A percentile compares a stretch with the other conserved stretches of the same genome.
Conservation (phyloP, 345 rosid genomes). For the Melaleuca alternifolia region DNA sequence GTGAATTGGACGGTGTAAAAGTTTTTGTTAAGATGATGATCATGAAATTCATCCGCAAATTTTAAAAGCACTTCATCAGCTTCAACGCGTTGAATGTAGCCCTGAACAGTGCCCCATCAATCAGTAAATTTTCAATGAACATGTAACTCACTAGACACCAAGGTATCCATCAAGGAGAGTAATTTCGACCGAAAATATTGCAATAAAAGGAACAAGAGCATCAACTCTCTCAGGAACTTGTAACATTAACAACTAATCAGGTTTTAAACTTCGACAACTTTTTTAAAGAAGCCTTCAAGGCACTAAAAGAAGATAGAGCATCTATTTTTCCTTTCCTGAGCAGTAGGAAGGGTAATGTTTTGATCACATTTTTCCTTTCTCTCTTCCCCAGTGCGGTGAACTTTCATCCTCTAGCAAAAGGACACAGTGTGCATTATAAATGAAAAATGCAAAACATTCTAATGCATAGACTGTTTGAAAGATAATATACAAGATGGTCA, state of each 20-base stretch:
- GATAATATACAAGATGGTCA: neutral
- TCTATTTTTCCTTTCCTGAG: neutral
- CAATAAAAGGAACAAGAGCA: neutral
- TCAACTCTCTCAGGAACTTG: neutral
- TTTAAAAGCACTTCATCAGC: constrained; percentile 48
- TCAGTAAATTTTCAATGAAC: neutral
- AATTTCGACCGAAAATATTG: neutral
- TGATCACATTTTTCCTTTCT: neutral
- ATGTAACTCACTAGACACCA: neutral
- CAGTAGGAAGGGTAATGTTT: neutral
- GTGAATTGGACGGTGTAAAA: constrained; percentile 26
- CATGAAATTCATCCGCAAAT: constrained; percentile 24
- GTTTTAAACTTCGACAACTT: neutral
- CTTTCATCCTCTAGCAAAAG: neutral
- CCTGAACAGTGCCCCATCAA: constrained; percentile 19
- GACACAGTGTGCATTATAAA: neutral
- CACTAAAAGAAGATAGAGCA: neutral
- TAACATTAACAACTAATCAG: neutral
- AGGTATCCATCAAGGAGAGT: neutral
- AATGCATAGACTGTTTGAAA: neutral
- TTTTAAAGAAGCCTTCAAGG: neutral
- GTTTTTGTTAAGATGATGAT: constrained; percentile 10
- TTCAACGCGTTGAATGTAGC: constrained; percentile 32
- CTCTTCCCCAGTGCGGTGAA: neutral
- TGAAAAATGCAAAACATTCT: neutral